phyloP scores from a whole-genome alignment of 1,284 basidiomycete species.

The Ceratobasidium sp. region DNA sequence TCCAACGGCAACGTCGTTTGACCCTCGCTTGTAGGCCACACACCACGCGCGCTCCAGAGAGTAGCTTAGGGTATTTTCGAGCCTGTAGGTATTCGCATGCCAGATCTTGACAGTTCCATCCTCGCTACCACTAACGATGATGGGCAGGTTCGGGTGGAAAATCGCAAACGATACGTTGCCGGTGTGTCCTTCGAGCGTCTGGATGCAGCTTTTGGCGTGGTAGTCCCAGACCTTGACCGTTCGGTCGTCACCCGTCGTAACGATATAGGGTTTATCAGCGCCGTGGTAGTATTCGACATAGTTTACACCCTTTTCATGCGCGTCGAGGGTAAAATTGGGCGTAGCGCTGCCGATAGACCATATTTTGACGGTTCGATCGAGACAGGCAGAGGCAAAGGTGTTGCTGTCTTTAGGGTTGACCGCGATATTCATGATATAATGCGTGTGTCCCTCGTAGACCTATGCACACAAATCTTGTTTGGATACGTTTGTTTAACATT shows the following conservation, averaged over 20 bases:
- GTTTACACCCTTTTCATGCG: conserved; percentile 99
- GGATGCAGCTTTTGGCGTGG: conserved; percentile 96
- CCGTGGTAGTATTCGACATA: conserved; percentile 99
- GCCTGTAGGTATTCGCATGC: conserved; percentile 95
- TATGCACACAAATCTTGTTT: conserved; percentile 48
- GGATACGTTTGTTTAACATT: background rate
- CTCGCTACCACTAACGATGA: conserved; percentile 96
- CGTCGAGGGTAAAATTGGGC: conserved; percentile 96
- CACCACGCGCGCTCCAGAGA: conserved; percentile 98
- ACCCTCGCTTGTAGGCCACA: conserved; percentile 79
- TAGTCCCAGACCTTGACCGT: conserved; percentile 98
- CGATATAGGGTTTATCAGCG: conserved; percentile 95
- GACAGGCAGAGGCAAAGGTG: conserved; percentile 94
- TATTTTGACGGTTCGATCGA: conserved; percentile 96
- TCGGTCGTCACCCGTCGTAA: conserved; percentile 97
- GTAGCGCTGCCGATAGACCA: conserved; percentile 87
- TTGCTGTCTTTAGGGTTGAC: conserved; percentile 99
- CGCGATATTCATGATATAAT: conserved; percentile 99
- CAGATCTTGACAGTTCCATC: conserved; percentile 98
- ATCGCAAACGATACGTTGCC: conserved; percentile 98
- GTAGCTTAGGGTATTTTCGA: conserved; percentile 97
- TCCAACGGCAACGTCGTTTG: conserved; percentile 95
- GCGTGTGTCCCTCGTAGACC: conserved; percentile 97
- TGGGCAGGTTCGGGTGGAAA: conserved; percentile 95
- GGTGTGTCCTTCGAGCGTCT: conserved; percentile 98